Evolutionary conservation across 768 basidiomycete species (phyloP).

Genomic region (Pholiota microspora): DNA sequence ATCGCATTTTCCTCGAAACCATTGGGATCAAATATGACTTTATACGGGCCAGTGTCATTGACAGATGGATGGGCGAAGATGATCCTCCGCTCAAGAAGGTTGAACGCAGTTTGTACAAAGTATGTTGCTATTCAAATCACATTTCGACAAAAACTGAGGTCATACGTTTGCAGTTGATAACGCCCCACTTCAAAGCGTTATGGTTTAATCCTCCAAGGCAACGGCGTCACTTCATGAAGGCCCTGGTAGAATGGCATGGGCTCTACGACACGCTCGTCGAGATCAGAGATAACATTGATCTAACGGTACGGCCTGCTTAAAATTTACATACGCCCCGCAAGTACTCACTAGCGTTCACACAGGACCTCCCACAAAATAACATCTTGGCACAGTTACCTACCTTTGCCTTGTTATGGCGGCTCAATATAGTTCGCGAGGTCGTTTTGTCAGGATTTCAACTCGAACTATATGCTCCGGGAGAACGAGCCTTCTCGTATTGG

Average conservation of each 20-base stretch:
- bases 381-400: conserved; percentile 42
- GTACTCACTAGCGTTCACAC: neutral
- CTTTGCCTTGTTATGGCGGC: conserved; percentile 54
- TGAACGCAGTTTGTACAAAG: conserved; percentile 43
- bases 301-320: conserved; percentile 21
- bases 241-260: conserved; percentile 63
- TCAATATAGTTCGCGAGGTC: conserved; percentile 62
- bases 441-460: conserved; percentile 76
- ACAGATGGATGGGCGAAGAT: conserved; percentile 36
- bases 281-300: conserved; percentile 28
- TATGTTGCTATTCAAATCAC: conserved; percentile 19
- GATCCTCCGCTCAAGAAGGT: conserved; percentile 35
- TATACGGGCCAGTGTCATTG: conserved; percentile 36
- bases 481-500: conserved; percentile 77
- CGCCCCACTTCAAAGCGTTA: conserved; percentile 53
- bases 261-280: conserved; percentile 49
- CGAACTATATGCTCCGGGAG: conserved; percentile 66
- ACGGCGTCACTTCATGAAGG: conserved; percentile 62
- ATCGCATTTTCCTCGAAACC: conserved; percentile 64
- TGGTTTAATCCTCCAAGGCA: conserved; percentile 72
- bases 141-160: neutral
- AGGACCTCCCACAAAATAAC: conserved; percentile 32
- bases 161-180: conserved; percentile 48
- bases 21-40: conserved; percentile 52
- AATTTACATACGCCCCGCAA: neutral